Base-by-base conservation (phyloP, 1,284 basidiomycete species). In the Macrocystidia cucumis region DNA sequence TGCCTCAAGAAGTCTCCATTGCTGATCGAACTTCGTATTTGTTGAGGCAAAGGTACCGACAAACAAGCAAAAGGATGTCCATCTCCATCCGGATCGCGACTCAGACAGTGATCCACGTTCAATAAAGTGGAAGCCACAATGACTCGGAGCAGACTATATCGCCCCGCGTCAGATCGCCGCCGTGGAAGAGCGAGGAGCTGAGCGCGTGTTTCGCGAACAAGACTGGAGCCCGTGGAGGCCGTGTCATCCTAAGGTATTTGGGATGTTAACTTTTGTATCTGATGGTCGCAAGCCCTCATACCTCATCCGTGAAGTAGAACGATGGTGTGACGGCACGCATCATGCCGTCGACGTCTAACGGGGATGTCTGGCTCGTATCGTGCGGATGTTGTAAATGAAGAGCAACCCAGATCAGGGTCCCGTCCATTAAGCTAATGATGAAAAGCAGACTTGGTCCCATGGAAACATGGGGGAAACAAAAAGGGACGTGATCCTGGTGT, bases 371-470 rank as follows among this genome's bases (percentile, higher is more conserved):
- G 9, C 54, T 55, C 36, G 45, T 55, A 7, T 55, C 57, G n/a
- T 39, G 14, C 1, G 55, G 58, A 33, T 50, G 59, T 31, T 65
- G 63, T 5, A 57, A 57, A 36, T 65, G 62, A 12, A 63, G 35
- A 1, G 54, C 62, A 11, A 64, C 61, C 62, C 62, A 65, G 12
- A 65, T 51, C 0, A 48, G 36, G 1, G 52, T 47, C 5, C 47
- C 50, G 28, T 62, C 58, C 3, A 44, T 44, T 5, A 65, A 46
- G 16, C 44, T 45, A 9, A 65, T 36, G 0, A 61, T 48, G 19
- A 65, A 62, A 7, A 65, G 29, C 4, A 62, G 40, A 39, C 64
- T 61, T 1, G 62, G 62, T 1, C 62, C 61, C 61, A 65, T 63
- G 1, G 48, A 48, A 2, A 33, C 42, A 29, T 60, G 54, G 2